phyloP scores from a whole-genome alignment of 2,329 filamentous ascomycete genomes.

The Fusarium clavum region DNA sequence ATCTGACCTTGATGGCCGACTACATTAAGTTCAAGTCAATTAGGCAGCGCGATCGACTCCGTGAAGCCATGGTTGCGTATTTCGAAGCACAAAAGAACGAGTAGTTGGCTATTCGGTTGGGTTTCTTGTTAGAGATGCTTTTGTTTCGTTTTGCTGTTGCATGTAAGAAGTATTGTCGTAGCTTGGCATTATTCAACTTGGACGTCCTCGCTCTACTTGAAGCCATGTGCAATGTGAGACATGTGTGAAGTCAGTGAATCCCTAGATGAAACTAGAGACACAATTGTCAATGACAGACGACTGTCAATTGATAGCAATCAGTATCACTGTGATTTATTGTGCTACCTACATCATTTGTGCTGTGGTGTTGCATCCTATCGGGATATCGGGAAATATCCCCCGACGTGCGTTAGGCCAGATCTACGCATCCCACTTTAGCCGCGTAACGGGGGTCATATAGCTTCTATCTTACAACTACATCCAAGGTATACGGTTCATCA shows the following conservation, averaged over 20 bases:
- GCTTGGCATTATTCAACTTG: conserved; percentile 44
- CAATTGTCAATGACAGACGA: background rate
- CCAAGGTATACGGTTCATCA: conserved; percentile 36
- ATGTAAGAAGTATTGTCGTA: conserved; percentile 46
- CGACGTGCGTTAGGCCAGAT: conserved; percentile 43
- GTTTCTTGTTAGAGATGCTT: conserved; percentile 33
- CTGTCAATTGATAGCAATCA: background rate
- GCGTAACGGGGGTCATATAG: conserved; percentile 18
- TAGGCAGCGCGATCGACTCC: conserved; percentile 17
- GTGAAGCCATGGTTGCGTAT: conserved; percentile 16
- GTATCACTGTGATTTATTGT: background rate
- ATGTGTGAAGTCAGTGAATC: conserved; percentile 4
- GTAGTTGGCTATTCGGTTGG: conserved; percentile 34
- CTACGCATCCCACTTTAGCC: conserved; percentile 31
- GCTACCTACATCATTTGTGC: background rate
- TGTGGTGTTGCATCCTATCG: conserved; percentile 22
- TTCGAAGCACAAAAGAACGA: conserved; percentile 11
- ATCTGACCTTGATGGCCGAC: background rate
- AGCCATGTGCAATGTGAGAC: conserved; percentile 13
- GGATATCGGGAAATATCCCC: conserved; percentile 37
- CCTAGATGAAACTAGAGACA: background rate
- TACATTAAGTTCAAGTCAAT: conserved; percentile 11
- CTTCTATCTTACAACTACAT: conserved; percentile 41
- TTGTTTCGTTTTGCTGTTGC: conserved; percentile 37
- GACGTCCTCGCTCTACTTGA: conserved; percentile 23